Conservation (phyloP, 202 grass and related monocot species). For the Setaria viridis region DNA sequence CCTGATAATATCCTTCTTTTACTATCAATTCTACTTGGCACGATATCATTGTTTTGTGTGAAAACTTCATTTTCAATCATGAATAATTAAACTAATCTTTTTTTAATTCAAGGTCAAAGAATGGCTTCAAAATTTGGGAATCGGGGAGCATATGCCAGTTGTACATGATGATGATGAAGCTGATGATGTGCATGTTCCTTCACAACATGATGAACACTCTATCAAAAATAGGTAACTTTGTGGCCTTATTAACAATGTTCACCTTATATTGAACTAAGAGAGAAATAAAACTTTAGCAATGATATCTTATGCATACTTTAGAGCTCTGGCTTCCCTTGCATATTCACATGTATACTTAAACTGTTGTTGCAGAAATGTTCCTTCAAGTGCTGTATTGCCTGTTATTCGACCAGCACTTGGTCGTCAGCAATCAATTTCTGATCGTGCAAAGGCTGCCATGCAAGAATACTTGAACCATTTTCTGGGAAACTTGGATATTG, state of each 20-base stretch:
- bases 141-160: conserved; percentile 63
- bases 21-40: neutral
- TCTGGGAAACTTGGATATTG: conserved; percentile 84
- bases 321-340: neutral
- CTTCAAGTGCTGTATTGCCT: conserved; percentile 75
- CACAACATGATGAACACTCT: conserved; percentile 61
- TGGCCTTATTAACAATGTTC: conserved; percentile 6
- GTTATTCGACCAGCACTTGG: conserved; percentile 76
- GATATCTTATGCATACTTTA: neutral
- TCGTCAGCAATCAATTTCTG: conserved; percentile 73
- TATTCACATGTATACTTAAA: conserved; percentile 5
- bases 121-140: conserved; percentile 88
- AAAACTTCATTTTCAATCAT: conserved; percentile 24
- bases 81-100: conserved; percentile 24
- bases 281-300: conserved; percentile 17
- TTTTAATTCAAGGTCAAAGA: conserved; percentile 75
- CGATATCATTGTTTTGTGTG: neutral
- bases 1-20: neutral
- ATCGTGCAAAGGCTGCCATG: conserved; percentile 80
- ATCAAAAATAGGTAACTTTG: conserved; percentile 64
- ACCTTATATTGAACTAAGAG: conserved; percentile 11
- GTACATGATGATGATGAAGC: conserved; percentile 81
- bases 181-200: conserved; percentile 61
- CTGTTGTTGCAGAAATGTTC: conserved; percentile 64
- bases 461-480: conserved; percentile 87